Evolutionary conservation across 2,329 filamentous ascomycete genomes (phyloP), one percentile per base, ranked within the genome.

Genomic region (Aspergillus sclerotialis): DNA sequence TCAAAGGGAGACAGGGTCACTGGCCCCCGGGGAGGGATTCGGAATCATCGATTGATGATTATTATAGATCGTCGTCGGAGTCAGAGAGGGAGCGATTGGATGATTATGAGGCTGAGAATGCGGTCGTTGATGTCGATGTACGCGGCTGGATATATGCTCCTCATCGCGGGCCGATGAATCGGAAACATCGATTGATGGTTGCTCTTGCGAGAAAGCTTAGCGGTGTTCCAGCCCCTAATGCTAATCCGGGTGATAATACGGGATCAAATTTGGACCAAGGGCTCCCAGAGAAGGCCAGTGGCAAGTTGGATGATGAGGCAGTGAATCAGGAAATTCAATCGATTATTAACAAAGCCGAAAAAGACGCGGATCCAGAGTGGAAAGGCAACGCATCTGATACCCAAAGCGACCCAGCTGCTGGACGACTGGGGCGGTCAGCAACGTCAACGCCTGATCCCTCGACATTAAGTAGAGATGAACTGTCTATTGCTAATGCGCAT

Each of bases 121-220:
- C 89, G 0, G 70, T 95, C 4, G 84, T 95, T 1, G 90, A 96
- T 54, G 86, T 96, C 5, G 90, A 98, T 57, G 86, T 98, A 15
- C 76, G 90, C 47, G 92, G 92, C 10, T 98, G 93, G 92, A 76
- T 96, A 33, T 98, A 94, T 60, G 78, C 80, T 25, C 90, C 90
- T 12, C 85, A 90, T 51, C 75, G 73, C 45, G 88, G 87, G 0
- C 88, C 86, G 4, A 80, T 95, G 75, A 90, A 78, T 16, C 76
- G 89, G 47, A 87, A 87, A 52, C 93, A 95, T 52, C 76, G 92
- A 24, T 70, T 96, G 40, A 70, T 95, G 50, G 78, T 98, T 35
- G 86, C 89, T 1, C 70, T 96, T 15, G 90, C 90, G 10, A 75
- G 89, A 34, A 83, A 92, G 50, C 67, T 98, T 27, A 94, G 88